Conservation (phyloP, 2,329 filamentous ascomycete genomes). For the Exserohilum rostratum region DNA sequence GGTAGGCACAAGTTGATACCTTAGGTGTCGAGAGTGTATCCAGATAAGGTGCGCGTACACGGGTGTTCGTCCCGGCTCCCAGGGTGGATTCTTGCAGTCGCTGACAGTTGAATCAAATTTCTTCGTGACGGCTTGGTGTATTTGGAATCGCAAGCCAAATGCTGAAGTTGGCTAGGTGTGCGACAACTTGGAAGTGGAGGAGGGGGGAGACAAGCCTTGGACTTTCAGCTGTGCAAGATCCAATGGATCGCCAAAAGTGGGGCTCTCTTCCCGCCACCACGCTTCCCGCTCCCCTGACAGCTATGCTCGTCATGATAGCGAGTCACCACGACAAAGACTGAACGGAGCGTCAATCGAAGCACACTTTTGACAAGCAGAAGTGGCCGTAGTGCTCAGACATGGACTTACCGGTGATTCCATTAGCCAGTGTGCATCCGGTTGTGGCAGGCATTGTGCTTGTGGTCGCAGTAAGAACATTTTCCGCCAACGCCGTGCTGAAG, state of each 20-base stretch:
- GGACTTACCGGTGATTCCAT: neutral
- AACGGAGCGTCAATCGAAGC: neutral
- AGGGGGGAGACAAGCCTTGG: neutral
- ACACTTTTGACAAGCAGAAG: neutral
- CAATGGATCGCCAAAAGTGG: neutral
- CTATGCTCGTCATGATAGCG: neutral
- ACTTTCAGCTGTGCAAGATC: neutral
- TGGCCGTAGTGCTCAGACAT: neutral
- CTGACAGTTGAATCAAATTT: neutral
- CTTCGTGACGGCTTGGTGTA: neutral
- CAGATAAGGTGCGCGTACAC: neutral
- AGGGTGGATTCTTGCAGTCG: neutral
- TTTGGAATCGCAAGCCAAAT: neutral
- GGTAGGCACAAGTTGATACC: neutral
- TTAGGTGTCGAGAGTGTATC: neutral
- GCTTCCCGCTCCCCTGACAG: neutral
- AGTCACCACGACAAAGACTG: no score
- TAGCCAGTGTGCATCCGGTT: neutral
- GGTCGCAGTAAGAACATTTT: neutral
- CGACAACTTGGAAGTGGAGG: neutral
- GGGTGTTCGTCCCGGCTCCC: neutral
- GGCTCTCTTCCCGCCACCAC: neutral
- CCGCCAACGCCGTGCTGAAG: neutral
- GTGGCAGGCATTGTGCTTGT: slow-evolving; percentile 2
- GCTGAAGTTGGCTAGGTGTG: neutral